Percentiles rank a stretch among this genome's conserved stretches.
phyloP scores from a whole-genome alignment of 2,329 filamentous ascomycete genomes.

The Verticillium zaregamsianum region DNA sequence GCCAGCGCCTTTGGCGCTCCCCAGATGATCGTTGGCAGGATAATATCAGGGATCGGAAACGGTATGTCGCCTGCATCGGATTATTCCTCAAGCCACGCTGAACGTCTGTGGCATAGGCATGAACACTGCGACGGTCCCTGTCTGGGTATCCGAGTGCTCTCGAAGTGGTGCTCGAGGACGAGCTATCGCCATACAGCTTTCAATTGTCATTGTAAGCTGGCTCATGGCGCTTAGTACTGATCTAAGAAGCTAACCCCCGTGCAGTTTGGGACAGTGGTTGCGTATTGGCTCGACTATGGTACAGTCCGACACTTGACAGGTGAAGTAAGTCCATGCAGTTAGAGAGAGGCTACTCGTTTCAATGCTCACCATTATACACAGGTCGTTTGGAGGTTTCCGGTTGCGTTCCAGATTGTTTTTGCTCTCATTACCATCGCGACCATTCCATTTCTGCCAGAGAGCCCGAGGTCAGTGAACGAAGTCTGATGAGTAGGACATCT shows the following conservation, averaged over 20 bases:
- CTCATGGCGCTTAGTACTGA: no score
- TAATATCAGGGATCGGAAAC: not conserved
- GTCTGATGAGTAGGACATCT: no score
- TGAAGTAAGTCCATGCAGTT: not conserved
- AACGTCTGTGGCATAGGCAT: not conserved
- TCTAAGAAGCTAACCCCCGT: no score
- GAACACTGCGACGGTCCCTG: not conserved
- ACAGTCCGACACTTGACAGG: not conserved
- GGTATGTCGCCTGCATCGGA: not conserved
- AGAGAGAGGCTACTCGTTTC: no score
- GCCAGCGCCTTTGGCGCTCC: not conserved
- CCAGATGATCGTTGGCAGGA: not conserved
- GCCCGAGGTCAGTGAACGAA: not conserved
- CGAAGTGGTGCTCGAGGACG: not conserved
- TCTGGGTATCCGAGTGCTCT: not conserved
- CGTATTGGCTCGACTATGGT: constrained; percentile 1
- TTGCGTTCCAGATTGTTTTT: not conserved
- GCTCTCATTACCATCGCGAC: not conserved
- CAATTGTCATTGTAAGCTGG: not conserved
- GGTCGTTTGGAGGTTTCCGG: constrained; percentile 1
- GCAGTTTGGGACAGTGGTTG: not conserved
- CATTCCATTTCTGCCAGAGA: not conserved
- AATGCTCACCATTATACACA: not conserved
- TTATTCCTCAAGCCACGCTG: no score
- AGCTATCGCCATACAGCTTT: not conserved